Evolutionary conservation across 1,284 basidiomycete species (phyloP).

Genomic region (Vanrija sp.): DNA sequence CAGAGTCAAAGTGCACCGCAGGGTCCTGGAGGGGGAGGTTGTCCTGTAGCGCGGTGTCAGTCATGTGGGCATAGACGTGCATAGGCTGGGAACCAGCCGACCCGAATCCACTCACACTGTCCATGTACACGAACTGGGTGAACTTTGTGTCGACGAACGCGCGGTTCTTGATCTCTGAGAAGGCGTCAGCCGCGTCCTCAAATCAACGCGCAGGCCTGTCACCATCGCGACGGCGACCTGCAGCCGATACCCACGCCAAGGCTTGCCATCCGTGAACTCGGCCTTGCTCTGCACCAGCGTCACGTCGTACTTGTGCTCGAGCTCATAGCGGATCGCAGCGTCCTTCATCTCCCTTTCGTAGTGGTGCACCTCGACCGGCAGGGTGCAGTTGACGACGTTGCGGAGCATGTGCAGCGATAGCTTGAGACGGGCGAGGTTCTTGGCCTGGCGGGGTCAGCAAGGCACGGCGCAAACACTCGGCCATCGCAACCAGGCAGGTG

Average conservation of each 20-base stretch:
- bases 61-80: too few species aligned
- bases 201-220: too few species aligned
- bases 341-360: slow-evolving; percentile 50
- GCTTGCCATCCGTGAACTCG: slow-evolving; percentile 28
- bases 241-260: slow-evolving; percentile 26
- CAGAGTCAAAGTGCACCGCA: slow-evolving; percentile 47
- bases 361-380: slow-evolving; percentile 52
- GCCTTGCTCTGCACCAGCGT: slow-evolving; percentile 23
- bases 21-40: slow-evolving; percentile 51
- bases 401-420: slow-evolving; percentile 48
- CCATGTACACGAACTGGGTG: slow-evolving; percentile 47
- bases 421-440: slow-evolving; percentile 43
- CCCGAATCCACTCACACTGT: slow-evolving; percentile 33
- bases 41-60: slow-evolving; percentile 29
- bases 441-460: slow-evolving; percentile 20
- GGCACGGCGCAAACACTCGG: background rate
- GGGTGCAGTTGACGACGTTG: slow-evolving; percentile 41
- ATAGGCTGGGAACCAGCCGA: slow-evolving; percentile 10
- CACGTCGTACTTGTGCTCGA: slow-evolving; percentile 33
- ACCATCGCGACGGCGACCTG: too few species aligned
- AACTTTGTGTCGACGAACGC: slow-evolving; percentile 44
- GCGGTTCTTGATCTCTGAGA: slow-evolving; percentile 42
- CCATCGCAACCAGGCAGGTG: too few species aligned
- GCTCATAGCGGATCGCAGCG: slow-evolving; percentile 25
- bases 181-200: background rate